These are phyloP conservation scores for Chrysanthemum makinoi DNA, from an alignment of 129 eudicot species.

Conservation along the genomic window DNA sequence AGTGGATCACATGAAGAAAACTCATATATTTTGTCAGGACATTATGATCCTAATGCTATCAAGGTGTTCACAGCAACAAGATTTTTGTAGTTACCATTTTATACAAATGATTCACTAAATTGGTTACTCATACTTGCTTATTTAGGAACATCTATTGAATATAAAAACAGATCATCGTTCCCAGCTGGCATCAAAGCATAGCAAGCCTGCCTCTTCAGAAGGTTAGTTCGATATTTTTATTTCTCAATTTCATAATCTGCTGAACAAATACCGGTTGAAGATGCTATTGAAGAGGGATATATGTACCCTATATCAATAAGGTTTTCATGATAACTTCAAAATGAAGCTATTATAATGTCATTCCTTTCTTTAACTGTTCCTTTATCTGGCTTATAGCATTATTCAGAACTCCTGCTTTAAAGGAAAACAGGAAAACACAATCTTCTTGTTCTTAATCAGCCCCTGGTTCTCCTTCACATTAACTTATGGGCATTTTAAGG, in stretches of 20 bases:
- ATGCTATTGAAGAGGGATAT: neutral
- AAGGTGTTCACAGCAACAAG: conserved; percentile 45
- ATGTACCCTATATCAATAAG: conserved; percentile 7
- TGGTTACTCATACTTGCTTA: conserved; percentile 16
- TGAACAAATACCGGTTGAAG: neutral
- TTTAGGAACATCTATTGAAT: conserved; percentile 80
- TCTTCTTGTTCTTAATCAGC: neutral
- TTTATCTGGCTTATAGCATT: neutral
- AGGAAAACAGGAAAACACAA: neutral
- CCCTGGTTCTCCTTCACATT: conserved; percentile 1
- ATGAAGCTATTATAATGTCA: neutral
- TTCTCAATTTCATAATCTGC: neutral
- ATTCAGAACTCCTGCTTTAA: neutral
- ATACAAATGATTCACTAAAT: conserved; percentile 14
- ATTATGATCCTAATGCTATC: conserved; percentile 75
- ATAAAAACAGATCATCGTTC: conserved; percentile 79
- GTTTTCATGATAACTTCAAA: conserved; percentile 16
- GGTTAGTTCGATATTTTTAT: conserved; percentile 40
- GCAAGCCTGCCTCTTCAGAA: conserved; percentile 58
- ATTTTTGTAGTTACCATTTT: conserved; percentile 2
- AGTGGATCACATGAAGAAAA: conserved; percentile 58
- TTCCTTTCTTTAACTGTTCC: conserved; percentile 1
- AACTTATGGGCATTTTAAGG: neutral
- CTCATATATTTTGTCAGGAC: conserved; percentile 62
- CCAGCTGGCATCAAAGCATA: conserved; percentile 74